Conservation (phyloP, 2,329 filamentous ascomycete species). For the Alternaria angustiovoidea region DNA sequence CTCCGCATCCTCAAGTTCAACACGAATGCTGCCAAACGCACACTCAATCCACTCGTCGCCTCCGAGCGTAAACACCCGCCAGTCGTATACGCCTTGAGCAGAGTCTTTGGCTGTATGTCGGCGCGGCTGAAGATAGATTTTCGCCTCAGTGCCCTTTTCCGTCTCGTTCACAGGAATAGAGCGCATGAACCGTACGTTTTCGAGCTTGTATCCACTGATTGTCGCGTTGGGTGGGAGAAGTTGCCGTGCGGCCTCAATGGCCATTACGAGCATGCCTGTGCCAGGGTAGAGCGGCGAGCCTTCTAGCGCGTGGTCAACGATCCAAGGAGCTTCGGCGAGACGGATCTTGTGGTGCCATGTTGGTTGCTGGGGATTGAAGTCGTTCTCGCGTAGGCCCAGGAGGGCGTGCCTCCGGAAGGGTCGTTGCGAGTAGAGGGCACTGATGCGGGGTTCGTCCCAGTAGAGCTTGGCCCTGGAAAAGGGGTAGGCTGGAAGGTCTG, state of each 20-base stretch:
- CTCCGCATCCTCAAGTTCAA: conserved; percentile 11
- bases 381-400: conserved; percentile 19
- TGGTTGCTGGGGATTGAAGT: conserved; percentile 29
- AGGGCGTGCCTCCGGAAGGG: conserved; percentile 35
- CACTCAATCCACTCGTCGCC: conserved; percentile 16
- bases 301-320: conserved; percentile 57
- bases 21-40: conserved; percentile 14
- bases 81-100: conserved; percentile 13
- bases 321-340: conserved; percentile 55
- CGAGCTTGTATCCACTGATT: conserved; percentile 16
- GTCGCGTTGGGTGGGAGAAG: conserved; percentile 1
- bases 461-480: conserved; percentile 38
- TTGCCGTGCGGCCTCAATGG: conserved; percentile 43
- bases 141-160: conserved; percentile 13
- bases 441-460: conserved; percentile 26
- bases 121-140: conserved; percentile 13
- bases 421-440: conserved; percentile 5
- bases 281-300: conserved; percentile 37
- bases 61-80: conserved; percentile 12
- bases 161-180: conserved; percentile 17
- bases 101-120: conserved; percentile 16
- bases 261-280: conserved; percentile 45
- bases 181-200: conserved; percentile 15
- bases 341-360: conserved; percentile 58
- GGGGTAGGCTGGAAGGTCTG: conserved; percentile 27